Evolutionary conservation across 441 rosid species (phyloP).

Genomic region (Brassica hybrid): DNA sequence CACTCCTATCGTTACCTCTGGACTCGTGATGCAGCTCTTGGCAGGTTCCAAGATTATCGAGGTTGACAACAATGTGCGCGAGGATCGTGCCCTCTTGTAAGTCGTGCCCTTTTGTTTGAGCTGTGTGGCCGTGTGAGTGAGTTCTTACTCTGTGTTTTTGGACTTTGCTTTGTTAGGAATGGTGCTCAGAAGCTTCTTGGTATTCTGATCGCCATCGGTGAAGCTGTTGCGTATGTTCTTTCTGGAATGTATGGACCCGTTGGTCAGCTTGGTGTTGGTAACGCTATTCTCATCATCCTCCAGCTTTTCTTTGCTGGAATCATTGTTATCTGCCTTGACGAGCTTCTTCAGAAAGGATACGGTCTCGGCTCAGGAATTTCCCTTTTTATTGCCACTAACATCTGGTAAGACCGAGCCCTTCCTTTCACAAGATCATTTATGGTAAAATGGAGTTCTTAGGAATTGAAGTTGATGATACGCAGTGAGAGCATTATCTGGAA

Average conservation of each 20-base stretch:
- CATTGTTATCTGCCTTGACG: constrained; percentile 74
- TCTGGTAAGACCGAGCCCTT: constrained; percentile 50
- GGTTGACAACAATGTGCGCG: too few relatives aligned
- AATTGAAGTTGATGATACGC: constrained; percentile 19
- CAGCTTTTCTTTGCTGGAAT: constrained; percentile 89
- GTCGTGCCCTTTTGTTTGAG: too few relatives aligned
- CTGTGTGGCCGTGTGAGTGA: background rate
- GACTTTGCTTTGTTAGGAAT: constrained; percentile 45
- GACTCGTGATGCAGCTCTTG: too few relatives aligned
- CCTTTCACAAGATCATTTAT: background rate
- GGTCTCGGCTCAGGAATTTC: constrained; percentile 81
- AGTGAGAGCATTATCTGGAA: constrained; percentile 92
- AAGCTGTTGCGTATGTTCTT: too few relatives aligned
- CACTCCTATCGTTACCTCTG: too few relatives aligned
- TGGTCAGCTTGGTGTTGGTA: constrained; percentile 79
- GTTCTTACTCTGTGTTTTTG: too few relatives aligned
- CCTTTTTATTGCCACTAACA: constrained; percentile 77
- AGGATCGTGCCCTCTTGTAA: too few relatives aligned
- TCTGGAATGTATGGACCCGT: constrained; percentile 81
- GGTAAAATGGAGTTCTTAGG: background rate
- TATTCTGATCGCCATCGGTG: constrained; percentile 64
- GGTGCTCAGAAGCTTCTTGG: constrained; percentile 77
- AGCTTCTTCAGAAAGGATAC: constrained; percentile 77
- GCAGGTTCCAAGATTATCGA: too few relatives aligned
- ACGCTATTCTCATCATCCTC: constrained; percentile 85